Percentiles rank a stretch among this genome's conserved stretches.
These are phyloP conservation scores for Wickerhamomyces silvicola DNA, from an alignment of 805 yeast species.

Conservation along the genomic window DNA sequence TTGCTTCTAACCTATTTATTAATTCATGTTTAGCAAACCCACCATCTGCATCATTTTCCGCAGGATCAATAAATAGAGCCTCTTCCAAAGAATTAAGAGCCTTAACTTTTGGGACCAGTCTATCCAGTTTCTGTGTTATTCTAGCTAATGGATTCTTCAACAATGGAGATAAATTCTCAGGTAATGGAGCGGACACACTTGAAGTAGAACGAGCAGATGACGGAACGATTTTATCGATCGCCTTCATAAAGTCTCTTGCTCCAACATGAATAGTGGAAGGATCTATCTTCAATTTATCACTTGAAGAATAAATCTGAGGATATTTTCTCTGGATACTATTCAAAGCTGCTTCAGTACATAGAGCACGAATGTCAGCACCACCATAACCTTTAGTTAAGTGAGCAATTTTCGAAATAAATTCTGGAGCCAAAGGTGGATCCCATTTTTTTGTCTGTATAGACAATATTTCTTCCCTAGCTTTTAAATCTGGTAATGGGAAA, in stretches of 20 bases:
- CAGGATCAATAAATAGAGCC: constrained; percentile 55
- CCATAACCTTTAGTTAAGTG: constrained; percentile 90
- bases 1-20: constrained; percentile 37
- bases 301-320: constrained; percentile 84
- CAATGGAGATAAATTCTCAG: constrained; percentile 62
- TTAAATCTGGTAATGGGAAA: constrained; percentile 84
- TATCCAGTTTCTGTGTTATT: constrained; percentile 42
- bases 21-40: constrained; percentile 68
- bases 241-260: constrained; percentile 79
- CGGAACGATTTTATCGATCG: constrained; percentile 83
- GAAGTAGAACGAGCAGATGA: constrained; percentile 85
- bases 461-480: constrained; percentile 73
- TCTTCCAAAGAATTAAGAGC: constrained; percentile 59
- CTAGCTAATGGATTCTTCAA: constrained; percentile 43
- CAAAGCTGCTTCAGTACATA: constrained; percentile 93
- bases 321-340: constrained; percentile 85
- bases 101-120: constrained; percentile 54
- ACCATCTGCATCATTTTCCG: constrained; percentile 50
- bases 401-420: constrained; percentile 63
- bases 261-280: constrained; percentile 65
- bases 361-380: constrained; percentile 92
- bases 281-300: constrained; percentile 67
- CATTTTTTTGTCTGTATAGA: constrained; percentile 85
- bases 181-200: constrained; percentile 68
- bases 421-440: constrained; percentile 62